Base-by-base conservation (phyloP, 148 eudicot genomes). In the Dysphania ambrosioides region DNA sequence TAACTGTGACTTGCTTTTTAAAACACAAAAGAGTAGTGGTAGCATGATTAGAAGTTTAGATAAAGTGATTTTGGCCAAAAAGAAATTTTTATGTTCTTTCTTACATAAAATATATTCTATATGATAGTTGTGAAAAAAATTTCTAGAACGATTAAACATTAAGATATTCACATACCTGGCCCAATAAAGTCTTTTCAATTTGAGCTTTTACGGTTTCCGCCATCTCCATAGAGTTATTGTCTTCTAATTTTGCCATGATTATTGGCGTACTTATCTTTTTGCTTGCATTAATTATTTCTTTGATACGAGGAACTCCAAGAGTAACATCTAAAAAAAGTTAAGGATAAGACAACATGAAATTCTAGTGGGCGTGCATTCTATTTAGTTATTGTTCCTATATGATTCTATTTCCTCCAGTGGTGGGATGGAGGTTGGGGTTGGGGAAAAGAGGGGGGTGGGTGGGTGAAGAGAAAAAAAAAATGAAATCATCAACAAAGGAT, bases 231-330 rank as follows among this genome's bases (percentile, higher is more conserved):
- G 79, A 80, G 49, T 77, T 74, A 42, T 83, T 75, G 75, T 75
- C 67, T 36, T 79, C 88, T 62, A 95, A 89, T 68, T 71, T 83
- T 58, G 97, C 92, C 41, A 81, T 87, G 75, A 95, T 90, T 75
- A 95, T 79, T 53, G 99, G 99, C 8, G 99, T 95, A 57, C 90
- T 92, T 75, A 95, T 95, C 65, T 83, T 92, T 85, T 95, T 92
- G 77, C 94, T 85, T 29, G 92, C 97, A 77, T 85, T 80, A 56
- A 95, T 90, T 59, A 95, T 92, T 86, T 95, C 99, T 79, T 89
- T 92, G 68, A 92, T 90, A 75, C 97, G 91, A 83, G 99, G 99
- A 75, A 95, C 99, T 82, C 99, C 98, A 77, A 88, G 92, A 56
- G 99, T 95, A 61, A 95, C 97, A 90, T 95, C 98, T 95, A 77